Conservation (phyloP, 768 basidiomycete genomes). For the Lentinula aciculospora region DNA sequence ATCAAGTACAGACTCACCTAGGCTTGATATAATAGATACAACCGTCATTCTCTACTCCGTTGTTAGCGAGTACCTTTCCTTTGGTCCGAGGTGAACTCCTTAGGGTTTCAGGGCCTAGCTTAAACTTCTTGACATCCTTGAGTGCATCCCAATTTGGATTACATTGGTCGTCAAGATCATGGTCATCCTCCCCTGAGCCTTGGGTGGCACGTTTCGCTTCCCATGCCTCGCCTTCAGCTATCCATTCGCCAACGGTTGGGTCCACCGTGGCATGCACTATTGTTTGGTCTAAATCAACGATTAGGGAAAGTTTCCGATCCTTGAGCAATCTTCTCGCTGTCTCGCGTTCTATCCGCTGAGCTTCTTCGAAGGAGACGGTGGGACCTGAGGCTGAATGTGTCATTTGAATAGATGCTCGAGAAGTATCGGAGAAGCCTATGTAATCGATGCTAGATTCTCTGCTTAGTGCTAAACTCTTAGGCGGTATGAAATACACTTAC, state of each 20-base stretch:
- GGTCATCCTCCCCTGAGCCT: conserved; percentile 31
- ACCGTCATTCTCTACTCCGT: conserved; percentile 68
- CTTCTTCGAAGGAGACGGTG: conserved; percentile 89
- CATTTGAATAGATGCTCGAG: conserved; percentile 88
- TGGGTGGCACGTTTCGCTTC: conserved; percentile 52
- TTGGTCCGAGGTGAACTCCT: conserved; percentile 36
- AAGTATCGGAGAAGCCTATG: conserved; percentile 81
- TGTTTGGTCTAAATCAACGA: conserved; percentile 98
- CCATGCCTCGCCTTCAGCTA: conserved; percentile 78
- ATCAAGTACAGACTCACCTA: conserved; percentile 50
- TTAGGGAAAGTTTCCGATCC: conserved; percentile 79
- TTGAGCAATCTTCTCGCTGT: conserved; percentile 75
- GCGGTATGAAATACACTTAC: conserved; percentile 37
- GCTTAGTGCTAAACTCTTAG: conserved; percentile 9
- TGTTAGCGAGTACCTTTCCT: conserved; percentile 36
- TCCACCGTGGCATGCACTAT: conserved; percentile 99
- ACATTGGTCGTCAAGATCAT: conserved; percentile 50
- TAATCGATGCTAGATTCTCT: conserved; percentile 59
- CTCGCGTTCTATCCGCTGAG: conserved; percentile 80
- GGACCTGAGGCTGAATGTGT: conserved; percentile 90
- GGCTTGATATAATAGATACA: conserved; percentile 99
- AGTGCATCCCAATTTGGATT: conserved; percentile 94
- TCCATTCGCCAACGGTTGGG: conserved; percentile 98
- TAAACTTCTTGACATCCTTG: conserved; percentile 87
- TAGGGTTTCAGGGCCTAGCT: conserved; percentile 76